Evolutionary conservation across 2,329 filamentous ascomycete genomes (phyloP), one percentile per base, ranked within the genome.

Genomic region (Juglanconis oblonga): DNA sequence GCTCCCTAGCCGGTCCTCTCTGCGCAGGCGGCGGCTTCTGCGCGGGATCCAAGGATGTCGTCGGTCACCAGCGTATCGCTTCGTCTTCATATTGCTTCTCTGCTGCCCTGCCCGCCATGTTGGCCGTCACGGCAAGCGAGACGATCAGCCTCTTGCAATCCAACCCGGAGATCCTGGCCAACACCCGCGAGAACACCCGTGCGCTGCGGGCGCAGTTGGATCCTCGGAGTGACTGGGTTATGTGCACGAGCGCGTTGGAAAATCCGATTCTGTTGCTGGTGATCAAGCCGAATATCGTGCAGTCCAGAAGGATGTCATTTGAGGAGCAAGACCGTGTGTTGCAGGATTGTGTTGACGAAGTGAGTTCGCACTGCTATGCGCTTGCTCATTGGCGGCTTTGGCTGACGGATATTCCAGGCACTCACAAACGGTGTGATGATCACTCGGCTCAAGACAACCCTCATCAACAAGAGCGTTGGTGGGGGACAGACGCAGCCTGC

Each of bases 1-100:
- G 96, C 48, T 96, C 92, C 40, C 85, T 99, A 50, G 88, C 94
- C 11, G 94, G 95, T 2, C 90, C 93, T 14, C 82, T 99, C 42
- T 95, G 94, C 70, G 92, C 91, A 9, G 94, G 93, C 58, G 95
- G 96, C 67, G 95, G 95, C 14, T 99, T 99, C 80, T 99, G 95
- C 72, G 93, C 94, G 14, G 94, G 93, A 17, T 88, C 89, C 44
- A 88, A 88, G 65, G 95, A 97, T 71, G 93, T 98, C 17, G 91
- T 98, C 17, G 91, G 96, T 73, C 95, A 99, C 71, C 95, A 99
- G 77, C 92, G 95, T 66, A 93, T 99, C 69, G 92, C 91, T 8
- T 91, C 94, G 4, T 87, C 91, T 1, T 89, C 94, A 0, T 99
- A 98, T 74, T 98, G 95, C 3, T 99, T 92, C 78, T 98, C 94